Conservation (phyloP, 2,329 filamentous ascomycete species). For the Plectosphaerella sp. region DNA sequence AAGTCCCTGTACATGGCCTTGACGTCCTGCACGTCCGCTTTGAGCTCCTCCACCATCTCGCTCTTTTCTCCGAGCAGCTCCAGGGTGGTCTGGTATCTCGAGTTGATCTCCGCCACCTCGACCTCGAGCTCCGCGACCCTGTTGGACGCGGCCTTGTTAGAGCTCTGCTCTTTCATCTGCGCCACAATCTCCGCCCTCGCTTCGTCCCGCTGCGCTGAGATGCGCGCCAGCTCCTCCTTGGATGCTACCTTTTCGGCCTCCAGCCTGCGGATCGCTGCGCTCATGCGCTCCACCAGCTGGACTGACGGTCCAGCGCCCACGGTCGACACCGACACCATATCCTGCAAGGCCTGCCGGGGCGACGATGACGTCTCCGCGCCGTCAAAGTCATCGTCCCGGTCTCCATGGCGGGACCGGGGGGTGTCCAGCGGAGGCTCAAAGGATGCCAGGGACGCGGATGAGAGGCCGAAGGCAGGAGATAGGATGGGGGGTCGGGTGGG, state of each 20-base stretch:
- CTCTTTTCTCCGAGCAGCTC: constrained; percentile 97
- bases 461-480: constrained; percentile 29
- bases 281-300: constrained; percentile 94
- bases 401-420: constrained; percentile 37
- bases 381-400: constrained; percentile 45
- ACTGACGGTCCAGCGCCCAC: constrained; percentile 88
- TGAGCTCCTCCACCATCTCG: constrained; percentile 87
- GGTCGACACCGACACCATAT: constrained; percentile 85
- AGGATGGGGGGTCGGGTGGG: constrained; percentile 34
- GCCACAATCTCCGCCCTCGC: constrained; percentile 86
- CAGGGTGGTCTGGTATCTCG: constrained; percentile 82
- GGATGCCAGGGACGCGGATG: constrained; percentile 39
- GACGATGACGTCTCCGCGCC: constrained; percentile 53
- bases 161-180: constrained; percentile 82
- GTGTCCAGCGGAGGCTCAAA: constrained; percentile 37
- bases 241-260: constrained; percentile 88
- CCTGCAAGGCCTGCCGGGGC: constrained; percentile 68
- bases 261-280: constrained; percentile 81
- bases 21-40: constrained; percentile 83
- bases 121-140: constrained; percentile 62
- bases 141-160: constrained; percentile 54
- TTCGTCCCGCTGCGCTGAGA: constrained; percentile 85
- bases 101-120: constrained; percentile 64
- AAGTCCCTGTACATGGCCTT: constrained; percentile 96
- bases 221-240: constrained; percentile 77